These are phyloP conservation scores for Domatiomyces globalis DNA, from an alignment of 2,329 filamentous ascomycete genomes.

Conservation along the genomic window DNA sequence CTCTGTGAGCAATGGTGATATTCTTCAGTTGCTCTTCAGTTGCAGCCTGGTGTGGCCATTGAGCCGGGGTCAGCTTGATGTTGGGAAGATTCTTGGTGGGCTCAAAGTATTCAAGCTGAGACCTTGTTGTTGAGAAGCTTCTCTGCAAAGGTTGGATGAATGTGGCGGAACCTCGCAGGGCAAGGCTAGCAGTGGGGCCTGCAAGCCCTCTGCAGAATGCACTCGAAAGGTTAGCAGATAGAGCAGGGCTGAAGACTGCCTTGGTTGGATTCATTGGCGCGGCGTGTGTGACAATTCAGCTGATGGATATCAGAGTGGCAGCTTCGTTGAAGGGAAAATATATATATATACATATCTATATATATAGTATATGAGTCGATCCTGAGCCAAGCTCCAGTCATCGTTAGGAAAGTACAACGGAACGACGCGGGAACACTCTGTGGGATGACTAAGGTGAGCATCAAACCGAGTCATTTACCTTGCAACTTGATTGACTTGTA, in stretches of 20 bases:
- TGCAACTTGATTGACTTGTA: not conserved
- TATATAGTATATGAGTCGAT: no score
- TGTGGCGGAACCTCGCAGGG: not conserved
- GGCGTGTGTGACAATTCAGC: not conserved
- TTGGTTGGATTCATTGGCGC: conserved; percentile 12
- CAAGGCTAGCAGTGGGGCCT: conserved; percentile 8
- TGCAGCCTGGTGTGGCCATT: conserved; percentile 33
- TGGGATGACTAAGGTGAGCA: no score
- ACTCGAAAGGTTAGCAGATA: conserved; percentile 12
- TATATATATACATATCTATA: no score
- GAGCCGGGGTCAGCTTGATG: conserved; percentile 17
- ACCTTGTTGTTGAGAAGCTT: conserved; percentile 27
- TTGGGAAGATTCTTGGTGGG: conserved; percentile 42
- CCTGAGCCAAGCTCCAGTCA: no score
- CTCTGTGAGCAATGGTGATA: conserved; percentile 62
- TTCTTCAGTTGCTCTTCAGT: conserved; percentile 63
- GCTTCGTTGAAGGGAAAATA: no score
- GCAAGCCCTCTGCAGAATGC: conserved; percentile 11
- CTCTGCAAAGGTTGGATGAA: conserved; percentile 12
- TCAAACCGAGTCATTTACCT: no score
- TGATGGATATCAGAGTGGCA: not conserved
- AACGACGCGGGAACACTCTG: no score
- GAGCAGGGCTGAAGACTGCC: conserved; percentile 7
- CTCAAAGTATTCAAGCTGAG: conserved; percentile 40
- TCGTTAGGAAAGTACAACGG: no score